Evolutionary conservation across 768 basidiomycete species (phyloP).

Genomic region (Glaciozyma martinii): DNA sequence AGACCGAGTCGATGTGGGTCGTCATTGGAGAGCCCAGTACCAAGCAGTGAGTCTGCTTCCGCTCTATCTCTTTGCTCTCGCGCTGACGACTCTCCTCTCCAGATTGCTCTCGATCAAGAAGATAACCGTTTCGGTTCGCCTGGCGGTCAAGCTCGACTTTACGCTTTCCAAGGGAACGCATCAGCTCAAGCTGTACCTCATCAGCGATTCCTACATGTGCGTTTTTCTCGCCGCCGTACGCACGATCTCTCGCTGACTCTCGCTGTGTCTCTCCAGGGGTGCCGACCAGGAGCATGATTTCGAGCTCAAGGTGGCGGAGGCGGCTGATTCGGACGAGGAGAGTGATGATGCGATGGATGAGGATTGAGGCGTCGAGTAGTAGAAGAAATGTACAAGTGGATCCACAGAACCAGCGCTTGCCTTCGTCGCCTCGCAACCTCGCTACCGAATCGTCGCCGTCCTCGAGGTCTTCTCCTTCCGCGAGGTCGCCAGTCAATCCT

Average conservation of each 20-base stretch:
- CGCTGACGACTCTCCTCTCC: not conserved
- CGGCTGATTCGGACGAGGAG: conserved; percentile 11
- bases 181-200: conserved; percentile 72
- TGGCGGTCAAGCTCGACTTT: conserved; percentile 82
- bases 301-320: conserved; percentile 10
- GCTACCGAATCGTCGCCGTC: too few relatives aligned
- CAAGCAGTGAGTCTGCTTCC: not conserved
- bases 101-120: conserved; percentile 71
- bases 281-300: not conserved
- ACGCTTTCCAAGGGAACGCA: conserved; percentile 76
- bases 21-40: conserved; percentile 63
- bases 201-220: conserved; percentile 73
- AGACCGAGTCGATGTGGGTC: conserved; percentile 75
- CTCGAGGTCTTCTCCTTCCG: too few relatives aligned
- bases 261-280: not conserved
- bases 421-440: too few relatives aligned
- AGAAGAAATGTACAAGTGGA: too few relatives aligned
- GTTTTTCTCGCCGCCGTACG: not conserved
- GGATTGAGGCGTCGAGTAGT: not conserved
- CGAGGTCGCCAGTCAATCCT: too few relatives aligned
- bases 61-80: not conserved
- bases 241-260: not conserved
- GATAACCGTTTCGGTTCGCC: conserved; percentile 59
- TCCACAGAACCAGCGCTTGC: too few relatives aligned
- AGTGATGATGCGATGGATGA: conserved; percentile 6